Conservation (phyloP, 78 protist species). For the Corallochytrium limacisporum region DNA sequence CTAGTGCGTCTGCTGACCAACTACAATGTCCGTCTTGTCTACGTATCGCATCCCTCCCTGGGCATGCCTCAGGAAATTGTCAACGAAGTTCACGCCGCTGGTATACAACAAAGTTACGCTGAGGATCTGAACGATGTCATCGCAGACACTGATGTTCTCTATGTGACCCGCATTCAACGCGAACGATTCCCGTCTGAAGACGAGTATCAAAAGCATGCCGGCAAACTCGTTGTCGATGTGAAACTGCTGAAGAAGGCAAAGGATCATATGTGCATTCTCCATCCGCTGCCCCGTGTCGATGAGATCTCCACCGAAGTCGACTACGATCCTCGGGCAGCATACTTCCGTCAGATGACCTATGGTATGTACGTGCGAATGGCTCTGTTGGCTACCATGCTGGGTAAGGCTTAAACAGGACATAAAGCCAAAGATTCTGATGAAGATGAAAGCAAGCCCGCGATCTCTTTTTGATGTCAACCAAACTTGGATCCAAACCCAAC, state of each 20-base stretch:
- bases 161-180: constrained; percentile 78
- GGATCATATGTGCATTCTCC: constrained; percentile 69
- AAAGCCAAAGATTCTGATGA: too few species aligned
- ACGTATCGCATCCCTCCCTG: constrained; percentile 27
- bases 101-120: constrained; percentile 11
- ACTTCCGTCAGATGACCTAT: constrained; percentile 78
- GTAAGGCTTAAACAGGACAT: background rate
- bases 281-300: constrained; percentile 83
- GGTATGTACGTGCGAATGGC: constrained; percentile 91
- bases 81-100: constrained; percentile 12
- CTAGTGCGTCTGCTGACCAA: constrained; percentile 43
- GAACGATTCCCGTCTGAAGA: constrained; percentile 38
- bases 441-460: too few species aligned
- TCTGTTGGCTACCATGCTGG: constrained; percentile 30
- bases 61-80: constrained; percentile 28
- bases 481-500: too few species aligned
- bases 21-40: constrained; percentile 39
- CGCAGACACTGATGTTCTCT: constrained; percentile 65
- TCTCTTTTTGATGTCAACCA: too few species aligned
- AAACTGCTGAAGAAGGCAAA: constrained; percentile 42
- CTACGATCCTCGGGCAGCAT: constrained; percentile 74
- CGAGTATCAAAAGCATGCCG: constrained; percentile 36
- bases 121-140: constrained; percentile 20
- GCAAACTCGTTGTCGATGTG: constrained; percentile 30
- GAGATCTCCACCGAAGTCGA: constrained; percentile 69